Conservation (phyloP, 345 rosid species). For the Corymbia maculata region DNA sequence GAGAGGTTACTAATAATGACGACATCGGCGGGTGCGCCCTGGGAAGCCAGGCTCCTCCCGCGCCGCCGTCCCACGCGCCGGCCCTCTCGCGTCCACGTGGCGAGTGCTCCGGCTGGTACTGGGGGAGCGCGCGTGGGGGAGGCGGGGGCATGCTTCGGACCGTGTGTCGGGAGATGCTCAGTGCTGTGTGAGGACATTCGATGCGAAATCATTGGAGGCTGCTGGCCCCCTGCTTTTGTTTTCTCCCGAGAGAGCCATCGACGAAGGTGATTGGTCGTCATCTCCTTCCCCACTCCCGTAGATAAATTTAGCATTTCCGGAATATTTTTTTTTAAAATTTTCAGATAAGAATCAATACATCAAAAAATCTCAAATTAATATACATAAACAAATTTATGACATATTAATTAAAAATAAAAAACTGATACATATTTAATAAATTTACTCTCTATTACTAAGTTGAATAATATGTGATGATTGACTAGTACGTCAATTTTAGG, state of each 20-base stretch:
- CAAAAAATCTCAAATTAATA: too few species aligned
- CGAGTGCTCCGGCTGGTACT: neutral
- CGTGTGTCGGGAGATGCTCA: neutral
- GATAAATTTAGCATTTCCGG: neutral
- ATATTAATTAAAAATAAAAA: too few species aligned
- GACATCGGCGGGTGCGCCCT: neutral
- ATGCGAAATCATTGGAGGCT: neutral
- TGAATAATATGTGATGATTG: too few species aligned
- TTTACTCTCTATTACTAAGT: too few species aligned
- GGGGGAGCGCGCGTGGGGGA: neutral
- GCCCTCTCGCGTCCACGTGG: neutral
- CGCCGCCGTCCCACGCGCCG: neutral
- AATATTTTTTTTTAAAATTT: neutral
- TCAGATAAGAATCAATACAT: too few species aligned
- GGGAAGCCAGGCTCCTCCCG: neutral
- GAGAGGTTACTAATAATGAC: neutral
- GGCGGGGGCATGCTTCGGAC: neutral
- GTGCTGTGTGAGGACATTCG: neutral
- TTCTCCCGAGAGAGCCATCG: neutral
- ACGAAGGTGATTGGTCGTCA: neutral
- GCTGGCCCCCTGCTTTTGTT: neutral
- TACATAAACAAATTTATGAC: too few species aligned
- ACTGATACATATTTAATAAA: too few species aligned
- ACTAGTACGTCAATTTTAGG: too few species aligned
- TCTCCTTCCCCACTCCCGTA: neutral